Evolutionary conservation across 805 yeast genomes (phyloP), one percentile per base, ranked within the genome.

Genomic region (Ogataea siamensis): DNA sequence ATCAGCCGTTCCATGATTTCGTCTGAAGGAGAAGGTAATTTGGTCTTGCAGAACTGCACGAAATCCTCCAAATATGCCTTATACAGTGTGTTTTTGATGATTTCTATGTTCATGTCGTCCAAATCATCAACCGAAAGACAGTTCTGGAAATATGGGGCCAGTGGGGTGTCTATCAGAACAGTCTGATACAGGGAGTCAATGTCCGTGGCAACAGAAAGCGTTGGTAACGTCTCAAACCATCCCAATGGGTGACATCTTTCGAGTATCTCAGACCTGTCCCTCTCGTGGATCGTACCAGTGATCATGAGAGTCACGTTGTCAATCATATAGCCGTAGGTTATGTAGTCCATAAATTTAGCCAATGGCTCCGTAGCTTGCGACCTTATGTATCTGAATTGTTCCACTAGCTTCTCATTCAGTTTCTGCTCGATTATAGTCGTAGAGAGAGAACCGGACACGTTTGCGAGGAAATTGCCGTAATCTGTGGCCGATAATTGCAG

Each of bases 221-320:
- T 91, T 23, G 99, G 99, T 51, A 93, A 76, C 6, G 98, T 91
- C 53, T 93, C 99, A 57, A 93, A 93, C 96, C 97, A 89, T 30
- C 99, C 99, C 52, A 93, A 71, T 0, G 99, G 99, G 60, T 93
- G 95, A 61, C 96, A 88, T 59, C 96, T 80, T 42, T 80, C 79
- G 55, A 93, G 73, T 36, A 94, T 83, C 57, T 93, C 99, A 28
- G 78, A 66, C 56, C 86, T 80, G 63, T 94, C 96, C 55, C 98
- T 76, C 57, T 89, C 95, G 60, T 93, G 99, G 45, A 93, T 76
- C 0, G 99, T 88, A 15, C 99, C 99, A 1, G 97, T 89, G 57
- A 93, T 91, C 83, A 93, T 84, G 56, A 93, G 71, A 16, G 93
- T 86, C 26, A 93, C 96, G 62, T 93, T 93, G 67, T 93, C 99